Percentiles rank a stretch among this genome's conserved stretches.
These are phyloP conservation scores for Candida orba DNA, from an alignment of 805 yeast genomes.

Conservation along the genomic window DNA sequence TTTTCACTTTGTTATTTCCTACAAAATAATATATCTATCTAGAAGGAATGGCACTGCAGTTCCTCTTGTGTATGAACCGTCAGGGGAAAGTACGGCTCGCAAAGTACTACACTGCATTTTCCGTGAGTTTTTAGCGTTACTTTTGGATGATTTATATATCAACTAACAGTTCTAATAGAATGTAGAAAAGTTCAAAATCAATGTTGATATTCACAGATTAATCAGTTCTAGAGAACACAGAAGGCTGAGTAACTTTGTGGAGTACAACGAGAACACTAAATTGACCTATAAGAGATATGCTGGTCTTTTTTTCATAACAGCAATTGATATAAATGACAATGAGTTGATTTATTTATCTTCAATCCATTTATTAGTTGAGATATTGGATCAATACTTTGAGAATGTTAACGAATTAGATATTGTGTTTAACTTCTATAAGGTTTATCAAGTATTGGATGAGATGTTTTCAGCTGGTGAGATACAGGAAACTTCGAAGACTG, in stretches of 20 bases:
- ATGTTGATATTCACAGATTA: conserved; percentile 66
- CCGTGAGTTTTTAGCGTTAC: conserved; percentile 23
- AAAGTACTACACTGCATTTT: conserved; percentile 58
- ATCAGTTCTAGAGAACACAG: conserved; percentile 80
- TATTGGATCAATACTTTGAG: conserved; percentile 77
- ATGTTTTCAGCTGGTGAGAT: conserved; percentile 86
- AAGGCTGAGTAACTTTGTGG: conserved; percentile 76
- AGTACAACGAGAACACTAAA: conserved; percentile 49
- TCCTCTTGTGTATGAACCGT: conserved; percentile 74
- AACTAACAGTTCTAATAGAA: conserved; percentile 26
- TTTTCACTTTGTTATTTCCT: not conserved
- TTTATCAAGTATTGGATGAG: conserved; percentile 78
- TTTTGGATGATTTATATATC: conserved; percentile 13
- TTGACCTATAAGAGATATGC: conserved; percentile 87
- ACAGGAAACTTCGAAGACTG: conserved; percentile 72
- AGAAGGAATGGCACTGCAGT: conserved; percentile 66
- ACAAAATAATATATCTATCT: no score
- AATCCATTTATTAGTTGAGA: conserved; percentile 83
- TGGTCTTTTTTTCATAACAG: conserved; percentile 81
- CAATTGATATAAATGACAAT: conserved; percentile 73
- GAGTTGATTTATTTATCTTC: conserved; percentile 79
- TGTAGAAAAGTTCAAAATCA: conserved; percentile 38
- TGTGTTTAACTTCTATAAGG: conserved; percentile 84
- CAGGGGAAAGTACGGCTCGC: conserved; percentile 90
- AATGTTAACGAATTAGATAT: conserved; percentile 87